These are phyloP conservation scores for Saccharomycopsis javanensis DNA, from an alignment of 805 yeast species.

Conservation along the genomic window DNA sequence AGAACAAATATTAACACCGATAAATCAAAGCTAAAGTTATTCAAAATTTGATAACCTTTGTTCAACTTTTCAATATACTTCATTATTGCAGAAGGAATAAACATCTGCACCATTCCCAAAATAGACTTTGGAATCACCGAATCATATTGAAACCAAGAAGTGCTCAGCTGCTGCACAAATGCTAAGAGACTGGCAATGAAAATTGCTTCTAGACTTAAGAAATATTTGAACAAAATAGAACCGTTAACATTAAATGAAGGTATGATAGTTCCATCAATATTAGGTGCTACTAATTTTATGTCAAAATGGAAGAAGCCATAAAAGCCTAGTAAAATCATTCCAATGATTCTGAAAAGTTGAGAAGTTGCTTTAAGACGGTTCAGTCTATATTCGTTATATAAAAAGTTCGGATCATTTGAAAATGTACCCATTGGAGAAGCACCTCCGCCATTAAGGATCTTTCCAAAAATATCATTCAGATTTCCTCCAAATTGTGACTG, in stretches of 20 bases:
- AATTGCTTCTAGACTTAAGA: slow-evolving; percentile 7
- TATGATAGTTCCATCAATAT: not conserved
- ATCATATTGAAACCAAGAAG: slow-evolving; percentile 14
- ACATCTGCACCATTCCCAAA: not conserved
- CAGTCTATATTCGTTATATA: slow-evolving; percentile 9
- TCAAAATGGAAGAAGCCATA: slow-evolving; percentile 6
- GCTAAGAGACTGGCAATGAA: slow-evolving; percentile 6
- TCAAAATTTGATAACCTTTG: slow-evolving; percentile 15
- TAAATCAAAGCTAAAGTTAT: slow-evolving; percentile 11
- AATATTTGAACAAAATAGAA: slow-evolving; percentile 5
- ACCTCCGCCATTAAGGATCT: not conserved
- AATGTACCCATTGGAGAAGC: not conserved
- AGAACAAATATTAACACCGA: slow-evolving; percentile 7
- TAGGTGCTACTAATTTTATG: not conserved
- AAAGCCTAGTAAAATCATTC: slow-evolving; percentile 1
- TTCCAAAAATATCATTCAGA: not conserved
- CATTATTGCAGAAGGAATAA: not conserved
- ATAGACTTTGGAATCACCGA: slow-evolving; percentile 5
- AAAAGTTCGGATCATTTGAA: not conserved
- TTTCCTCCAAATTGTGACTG: not conserved
- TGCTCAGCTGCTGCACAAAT: slow-evolving; percentile 2
- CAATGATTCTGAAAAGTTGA: slow-evolving; percentile 5
- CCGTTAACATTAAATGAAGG: not conserved
- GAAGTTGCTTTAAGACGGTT: slow-evolving; percentile 14
- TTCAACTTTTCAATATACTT: not conserved